These are phyloP conservation scores for Tuber umbilicatum DNA, from an alignment of 495 filamentous ascomycete genomes.

Conservation along the genomic window DNA sequence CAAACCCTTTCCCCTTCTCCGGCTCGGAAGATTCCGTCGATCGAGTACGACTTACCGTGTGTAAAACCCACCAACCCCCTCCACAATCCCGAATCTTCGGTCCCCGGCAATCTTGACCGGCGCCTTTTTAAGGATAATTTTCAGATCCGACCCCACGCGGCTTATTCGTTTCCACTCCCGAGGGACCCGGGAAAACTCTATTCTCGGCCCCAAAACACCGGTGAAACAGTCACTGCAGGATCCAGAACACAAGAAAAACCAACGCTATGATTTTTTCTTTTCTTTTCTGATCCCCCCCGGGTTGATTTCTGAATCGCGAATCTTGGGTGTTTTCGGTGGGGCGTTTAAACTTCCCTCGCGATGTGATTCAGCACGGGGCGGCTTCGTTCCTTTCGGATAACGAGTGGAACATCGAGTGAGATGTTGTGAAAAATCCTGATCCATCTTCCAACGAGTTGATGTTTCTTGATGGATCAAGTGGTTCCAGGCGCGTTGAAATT, in stretches of 20 bases:
- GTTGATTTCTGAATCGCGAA: background rate
- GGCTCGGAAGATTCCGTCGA: background rate
- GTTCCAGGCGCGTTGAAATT: background rate
- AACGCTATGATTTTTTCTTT: background rate
- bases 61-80: background rate
- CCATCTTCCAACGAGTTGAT: background rate
- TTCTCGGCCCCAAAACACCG: background rate
- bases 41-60: background rate
- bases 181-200: background rate
- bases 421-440: background rate
- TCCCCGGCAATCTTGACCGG: background rate
- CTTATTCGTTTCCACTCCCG: background rate
- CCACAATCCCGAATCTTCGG: background rate
- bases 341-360: background rate
- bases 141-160: background rate
- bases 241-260: background rate
- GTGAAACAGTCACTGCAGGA: background rate
- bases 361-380: background rate
- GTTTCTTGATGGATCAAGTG: background rate
- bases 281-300: background rate
- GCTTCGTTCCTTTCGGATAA: background rate
- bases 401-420: background rate
- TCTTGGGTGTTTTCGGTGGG: background rate
- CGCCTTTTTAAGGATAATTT: background rate
- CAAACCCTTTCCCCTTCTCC: background rate